These are phyloP conservation scores for Glaciozyma antarctica DNA, from an alignment of 768 basidiomycete genomes.

Conservation along the genomic window DNA sequence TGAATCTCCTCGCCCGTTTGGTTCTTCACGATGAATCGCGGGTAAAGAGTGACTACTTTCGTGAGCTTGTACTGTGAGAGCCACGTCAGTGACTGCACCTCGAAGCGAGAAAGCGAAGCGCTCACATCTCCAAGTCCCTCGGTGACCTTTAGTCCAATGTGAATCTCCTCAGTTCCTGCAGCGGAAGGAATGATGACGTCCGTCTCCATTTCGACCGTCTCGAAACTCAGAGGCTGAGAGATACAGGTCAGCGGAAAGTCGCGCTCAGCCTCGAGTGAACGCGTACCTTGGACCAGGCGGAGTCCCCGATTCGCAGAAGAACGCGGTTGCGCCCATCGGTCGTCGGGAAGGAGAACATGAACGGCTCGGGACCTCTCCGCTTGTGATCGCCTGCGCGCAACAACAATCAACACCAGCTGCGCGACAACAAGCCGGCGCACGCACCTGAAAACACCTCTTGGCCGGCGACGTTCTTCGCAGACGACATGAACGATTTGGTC, in stretches of 20 bases:
- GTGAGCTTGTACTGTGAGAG: slow-evolving; percentile 65
- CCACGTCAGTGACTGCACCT: neutral
- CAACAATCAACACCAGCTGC: slow-evolving; percentile 30
- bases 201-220: slow-evolving; percentile 84
- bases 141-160: slow-evolving; percentile 79
- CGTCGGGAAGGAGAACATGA: slow-evolving; percentile 69
- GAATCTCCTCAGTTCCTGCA: slow-evolving; percentile 52
- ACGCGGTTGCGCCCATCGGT: slow-evolving; percentile 73
- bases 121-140: slow-evolving; percentile 78
- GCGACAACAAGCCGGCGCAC: neutral
- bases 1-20: slow-evolving; percentile 57
- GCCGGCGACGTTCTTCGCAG: slow-evolving; percentile 74
- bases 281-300: slow-evolving; percentile 76
- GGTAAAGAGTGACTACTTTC: slow-evolving; percentile 83
- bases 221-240: slow-evolving; percentile 69
- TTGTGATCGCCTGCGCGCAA: neutral
- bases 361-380: slow-evolving; percentile 21
- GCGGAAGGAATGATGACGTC: slow-evolving; percentile 62
- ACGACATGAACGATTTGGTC: slow-evolving; percentile 49
- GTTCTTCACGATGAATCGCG: slow-evolving; percentile 85
- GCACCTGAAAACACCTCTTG: slow-evolving; percentile 54
- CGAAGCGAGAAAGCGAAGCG: neutral
- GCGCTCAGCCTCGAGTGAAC: neutral
- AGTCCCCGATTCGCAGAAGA: slow-evolving; percentile 67
- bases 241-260: neutral